A percentile compares a stretch with the other conserved stretches of the same genome.
Conservation (phyloP, 2,329 filamentous ascomycete genomes). For the Boeremia lycopersici region DNA sequence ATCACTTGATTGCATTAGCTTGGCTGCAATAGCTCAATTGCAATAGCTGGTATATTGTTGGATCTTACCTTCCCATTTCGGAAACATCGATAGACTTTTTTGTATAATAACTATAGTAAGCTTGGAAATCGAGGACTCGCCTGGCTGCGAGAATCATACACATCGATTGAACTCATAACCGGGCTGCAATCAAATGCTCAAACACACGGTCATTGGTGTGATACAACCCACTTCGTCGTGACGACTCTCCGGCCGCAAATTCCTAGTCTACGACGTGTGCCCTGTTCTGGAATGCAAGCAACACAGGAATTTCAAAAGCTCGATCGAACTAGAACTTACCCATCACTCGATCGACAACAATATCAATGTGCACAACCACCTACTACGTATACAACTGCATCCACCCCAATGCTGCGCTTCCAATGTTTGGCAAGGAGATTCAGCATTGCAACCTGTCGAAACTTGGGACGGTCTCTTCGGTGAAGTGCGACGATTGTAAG, state of each 20-base stretch:
- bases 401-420: too few relatives aligned
- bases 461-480: neutral
- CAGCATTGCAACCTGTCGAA: neutral
- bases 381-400: neutral
- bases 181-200: neutral
- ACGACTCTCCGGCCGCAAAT: too few relatives aligned
- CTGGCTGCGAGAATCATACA: slow-evolving; percentile 1
- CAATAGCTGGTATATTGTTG: neutral
- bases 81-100: neutral
- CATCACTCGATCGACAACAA: neutral
- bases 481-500: too few relatives aligned
- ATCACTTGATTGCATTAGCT: slow-evolving; percentile 8
- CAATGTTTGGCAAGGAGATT: too few relatives aligned
- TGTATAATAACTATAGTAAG: slow-evolving; percentile 10
- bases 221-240: too few relatives aligned
- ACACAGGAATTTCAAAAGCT: neutral
- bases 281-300: too few relatives aligned
- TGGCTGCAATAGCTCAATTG: neutral
- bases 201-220: neutral
- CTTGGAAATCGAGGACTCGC: neutral
- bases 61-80: neutral
- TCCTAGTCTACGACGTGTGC: too few relatives aligned
- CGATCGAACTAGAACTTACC: neutral
- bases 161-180: too few relatives aligned
- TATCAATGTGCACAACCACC: neutral